Evolutionary conservation across 2,329 filamentous ascomycete species (phyloP).

Genomic region (Pseudofabraea citricarpa): DNA sequence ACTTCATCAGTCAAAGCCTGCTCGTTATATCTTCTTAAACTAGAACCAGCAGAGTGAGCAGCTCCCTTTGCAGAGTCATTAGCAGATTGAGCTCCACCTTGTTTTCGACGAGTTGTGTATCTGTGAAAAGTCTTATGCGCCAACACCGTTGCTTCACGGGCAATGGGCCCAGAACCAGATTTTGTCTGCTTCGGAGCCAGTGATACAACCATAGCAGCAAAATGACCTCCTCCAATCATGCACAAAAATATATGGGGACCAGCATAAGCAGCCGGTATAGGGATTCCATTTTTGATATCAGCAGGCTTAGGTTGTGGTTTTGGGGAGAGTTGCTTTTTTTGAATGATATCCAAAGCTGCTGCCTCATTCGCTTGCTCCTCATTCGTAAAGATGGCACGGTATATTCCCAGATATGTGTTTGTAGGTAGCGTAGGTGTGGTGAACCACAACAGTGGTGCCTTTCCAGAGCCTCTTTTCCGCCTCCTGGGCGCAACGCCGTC

Average conservation of each 20-base stretch:
- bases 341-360: constrained; percentile 62
- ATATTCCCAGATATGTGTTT: constrained; percentile 80
- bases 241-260: constrained; percentile 90
- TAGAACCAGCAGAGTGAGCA: constrained; percentile 89
- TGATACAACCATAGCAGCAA: constrained; percentile 93
- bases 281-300: constrained; percentile 51
- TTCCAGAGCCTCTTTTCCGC: constrained; percentile 53
- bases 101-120: constrained; percentile 93
- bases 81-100: constrained; percentile 90
- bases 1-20: constrained; percentile 86
- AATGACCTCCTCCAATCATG: constrained; percentile 98
- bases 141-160: constrained; percentile 80
- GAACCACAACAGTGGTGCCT: constrained; percentile 81
- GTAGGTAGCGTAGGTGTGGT: constrained; percentile 67
- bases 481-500: constrained; percentile 41
- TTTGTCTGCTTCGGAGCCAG: constrained; percentile 76
- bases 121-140: constrained; percentile 98
- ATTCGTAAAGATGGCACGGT: constrained; percentile 72
- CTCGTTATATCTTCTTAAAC: constrained; percentile 89
- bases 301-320: constrained; percentile 42
- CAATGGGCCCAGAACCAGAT: constrained; percentile 63
- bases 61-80: constrained; percentile 92
- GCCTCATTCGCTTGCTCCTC: constrained; percentile 62
- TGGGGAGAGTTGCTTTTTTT: constrained; percentile 71
- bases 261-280: constrained; percentile 52